A percentile compares a stretch with the other conserved stretches of the same genome.
These are phyloP conservation scores for Nothophoma quercina DNA, from an alignment of 2,329 filamentous ascomycete species.

Conservation along the genomic window DNA sequence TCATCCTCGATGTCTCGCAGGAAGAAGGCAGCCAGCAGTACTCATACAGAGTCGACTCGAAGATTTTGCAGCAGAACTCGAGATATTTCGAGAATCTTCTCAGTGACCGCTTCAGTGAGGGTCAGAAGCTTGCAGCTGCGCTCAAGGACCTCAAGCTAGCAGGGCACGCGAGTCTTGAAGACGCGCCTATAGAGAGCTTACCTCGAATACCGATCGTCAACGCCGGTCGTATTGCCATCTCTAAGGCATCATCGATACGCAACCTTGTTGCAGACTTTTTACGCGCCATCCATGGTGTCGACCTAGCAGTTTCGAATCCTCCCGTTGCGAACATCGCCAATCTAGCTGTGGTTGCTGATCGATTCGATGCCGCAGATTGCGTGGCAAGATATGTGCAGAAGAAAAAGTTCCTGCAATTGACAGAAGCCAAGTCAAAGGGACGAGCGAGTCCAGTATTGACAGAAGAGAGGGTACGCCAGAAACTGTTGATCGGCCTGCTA, in stretches of 20 bases:
- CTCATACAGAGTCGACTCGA: conserved; percentile 68
- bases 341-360: conserved; percentile 74
- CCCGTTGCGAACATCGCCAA: conserved; percentile 71
- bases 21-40: conserved; percentile 64
- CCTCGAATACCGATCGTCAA: conserved; percentile 71
- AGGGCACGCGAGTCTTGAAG: conserved; percentile 56
- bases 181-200: conserved; percentile 61
- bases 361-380: conserved; percentile 70
- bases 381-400: conserved; percentile 63
- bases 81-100: conserved; percentile 75
- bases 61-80: conserved; percentile 66
- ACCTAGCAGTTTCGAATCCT: conserved; percentile 52
- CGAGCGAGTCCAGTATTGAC: conserved; percentile 52
- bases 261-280: conserved; percentile 72
- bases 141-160: conserved; percentile 60
- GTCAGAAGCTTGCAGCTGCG: conserved; percentile 60
- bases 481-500: conserved; percentile 71
- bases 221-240: conserved; percentile 74
- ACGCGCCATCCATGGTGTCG: conserved; percentile 67
- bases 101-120: conserved; percentile 71
- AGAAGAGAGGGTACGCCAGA: conserved; percentile 74
- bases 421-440: conserved; percentile 55
- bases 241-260: conserved; percentile 66
- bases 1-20: conserved; percentile 72
- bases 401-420: conserved; percentile 51